Base-by-base conservation (phyloP, 2,329 filamentous ascomycete genomes). In the Fusarium pseudograminearum region DNA sequence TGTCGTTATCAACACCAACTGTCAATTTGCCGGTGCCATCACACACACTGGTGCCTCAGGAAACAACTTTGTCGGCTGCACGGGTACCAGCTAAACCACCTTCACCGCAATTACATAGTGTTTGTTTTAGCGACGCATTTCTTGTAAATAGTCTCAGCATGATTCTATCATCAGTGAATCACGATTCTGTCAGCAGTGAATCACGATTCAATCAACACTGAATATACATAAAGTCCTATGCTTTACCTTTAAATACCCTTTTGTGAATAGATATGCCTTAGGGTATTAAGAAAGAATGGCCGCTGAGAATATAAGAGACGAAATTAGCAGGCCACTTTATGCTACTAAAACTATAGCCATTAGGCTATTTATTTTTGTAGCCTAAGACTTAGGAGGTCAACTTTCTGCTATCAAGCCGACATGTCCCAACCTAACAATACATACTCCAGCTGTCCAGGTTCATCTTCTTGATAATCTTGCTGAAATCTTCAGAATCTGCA, bases 41-140 rank as follows among this genome's bases (percentile, higher is more conserved):
- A 93, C 91, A 1, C 91, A 93, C 74, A 91, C 88, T 24, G 90
- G 90, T 30, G 90, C 90, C 20, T 87, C 84, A 52, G 89, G 89
- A 10, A 89, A 92, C 77, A 82, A 86, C 78, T 93, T 93, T 78
- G 88, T 92, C 58, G 85, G 82, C n/a, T 92, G 90, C 78, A 66
- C 57, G 0, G 76, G 75, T 6, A 78, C 75, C 6, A 57, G 3
- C 57, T 73, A 62, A 41, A 7, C 7, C 8, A 0, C 8, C 26
- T 2, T 5, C 0, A 1, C 9, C 0, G 18, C 36, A 2, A 7
- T 1, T 33, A 33, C 12, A 1, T 12, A 20, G 7, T 6, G 16
- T 31, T n/a, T 6, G 16, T 31, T n/a, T n/a, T 1, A 22, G 24
- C 41, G 30, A n/a, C 24, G 8, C 0, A 2, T 57, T 63, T 16